Evolutionary conservation across 2,329 filamentous ascomycete genomes (phyloP).

Genomic region (Colletotrichum acutatum): DNA sequence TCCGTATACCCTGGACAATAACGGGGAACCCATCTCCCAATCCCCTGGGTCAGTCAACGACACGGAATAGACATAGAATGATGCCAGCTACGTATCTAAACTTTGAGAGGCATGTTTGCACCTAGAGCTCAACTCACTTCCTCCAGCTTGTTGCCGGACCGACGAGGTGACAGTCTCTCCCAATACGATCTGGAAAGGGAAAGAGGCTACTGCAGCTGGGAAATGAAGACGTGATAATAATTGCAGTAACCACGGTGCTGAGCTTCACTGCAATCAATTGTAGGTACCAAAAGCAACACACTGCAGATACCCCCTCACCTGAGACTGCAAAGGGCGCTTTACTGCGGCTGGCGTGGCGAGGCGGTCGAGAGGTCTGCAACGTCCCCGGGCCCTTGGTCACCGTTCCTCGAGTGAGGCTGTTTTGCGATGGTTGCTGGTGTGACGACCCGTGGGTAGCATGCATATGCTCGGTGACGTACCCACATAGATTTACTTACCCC

Average conservation of each 20-base stretch:
- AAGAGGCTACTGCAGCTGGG: neutral
- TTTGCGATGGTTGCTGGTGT: constrained; percentile 12
- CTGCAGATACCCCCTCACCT: constrained; percentile 2
- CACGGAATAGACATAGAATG: neutral
- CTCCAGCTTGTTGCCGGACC: neutral
- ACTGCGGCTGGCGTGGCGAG: constrained; percentile 15
- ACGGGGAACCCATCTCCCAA: constrained; percentile 9
- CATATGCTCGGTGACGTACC: constrained; percentile 31
- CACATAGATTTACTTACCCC: neutral
- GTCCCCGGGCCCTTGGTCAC: neutral
- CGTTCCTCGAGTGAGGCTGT: constrained; percentile 25
- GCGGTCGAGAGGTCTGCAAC: neutral
- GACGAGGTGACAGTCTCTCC: neutral
- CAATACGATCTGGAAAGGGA: neutral
- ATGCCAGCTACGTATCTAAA: neutral
- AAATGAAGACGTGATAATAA: neutral
- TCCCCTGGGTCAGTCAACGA: neutral
- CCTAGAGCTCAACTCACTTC: neutral
- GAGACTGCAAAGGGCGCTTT: constrained; percentile 6
- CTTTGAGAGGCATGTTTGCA: no score
- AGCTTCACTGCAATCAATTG: neutral
- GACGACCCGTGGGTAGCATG: constrained; percentile 20
- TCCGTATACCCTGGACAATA: neutral
- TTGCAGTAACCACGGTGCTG: neutral
- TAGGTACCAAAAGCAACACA: neutral